Percentiles rank a stretch among this genome's conserved stretches.
Evolutionary conservation across 371 early-diverging fungal species (phyloP).

Genomic region (Mortierella sp.): DNA sequence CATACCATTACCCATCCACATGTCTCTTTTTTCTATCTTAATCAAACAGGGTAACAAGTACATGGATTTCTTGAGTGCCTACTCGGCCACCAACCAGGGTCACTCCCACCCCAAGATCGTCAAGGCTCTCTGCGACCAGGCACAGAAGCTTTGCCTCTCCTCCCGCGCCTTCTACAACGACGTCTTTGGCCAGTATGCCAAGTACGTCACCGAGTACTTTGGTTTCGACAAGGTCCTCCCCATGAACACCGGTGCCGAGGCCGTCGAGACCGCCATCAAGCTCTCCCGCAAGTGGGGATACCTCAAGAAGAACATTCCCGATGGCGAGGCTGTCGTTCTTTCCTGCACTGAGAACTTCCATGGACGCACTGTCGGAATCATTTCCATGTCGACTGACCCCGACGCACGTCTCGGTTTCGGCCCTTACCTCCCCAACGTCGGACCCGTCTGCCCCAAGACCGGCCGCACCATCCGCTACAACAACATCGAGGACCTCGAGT

Average conservation of each 20-base stretch:
- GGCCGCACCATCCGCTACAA: constrained; percentile 84
- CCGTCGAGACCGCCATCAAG: constrained; percentile 98
- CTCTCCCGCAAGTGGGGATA: constrained; percentile 99
- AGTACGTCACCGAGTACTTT: constrained; percentile 94
- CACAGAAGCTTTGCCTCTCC: constrained; percentile 84
- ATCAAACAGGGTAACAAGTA: constrained; percentile 81
- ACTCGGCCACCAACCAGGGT: constrained; percentile 98
- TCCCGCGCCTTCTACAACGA: constrained; percentile 98
- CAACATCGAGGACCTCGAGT: constrained; percentile 90
- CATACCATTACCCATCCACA: neutral
- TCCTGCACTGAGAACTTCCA: constrained; percentile 96
- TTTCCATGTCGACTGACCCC: constrained; percentile 96
- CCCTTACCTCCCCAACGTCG: constrained; percentile 93
- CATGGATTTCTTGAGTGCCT: constrained; percentile 97
- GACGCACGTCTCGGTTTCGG: constrained; percentile 91
- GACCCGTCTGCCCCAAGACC: constrained; percentile 82
- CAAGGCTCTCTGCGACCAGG: constrained; percentile 92
- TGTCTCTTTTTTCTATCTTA: neutral
- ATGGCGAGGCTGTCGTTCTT: constrained; percentile 88
- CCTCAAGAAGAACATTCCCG: constrained; percentile 89
- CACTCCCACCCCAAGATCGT: constrained; percentile 98
- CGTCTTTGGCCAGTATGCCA: constrained; percentile 90
- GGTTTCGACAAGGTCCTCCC: constrained; percentile 98
- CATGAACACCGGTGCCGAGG: constrained; percentile 99
- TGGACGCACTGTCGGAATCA: constrained; percentile 96